phyloP scores from a whole-genome alignment of 495 filamentous ascomycete genomes.

The Tuber indicum region DNA sequence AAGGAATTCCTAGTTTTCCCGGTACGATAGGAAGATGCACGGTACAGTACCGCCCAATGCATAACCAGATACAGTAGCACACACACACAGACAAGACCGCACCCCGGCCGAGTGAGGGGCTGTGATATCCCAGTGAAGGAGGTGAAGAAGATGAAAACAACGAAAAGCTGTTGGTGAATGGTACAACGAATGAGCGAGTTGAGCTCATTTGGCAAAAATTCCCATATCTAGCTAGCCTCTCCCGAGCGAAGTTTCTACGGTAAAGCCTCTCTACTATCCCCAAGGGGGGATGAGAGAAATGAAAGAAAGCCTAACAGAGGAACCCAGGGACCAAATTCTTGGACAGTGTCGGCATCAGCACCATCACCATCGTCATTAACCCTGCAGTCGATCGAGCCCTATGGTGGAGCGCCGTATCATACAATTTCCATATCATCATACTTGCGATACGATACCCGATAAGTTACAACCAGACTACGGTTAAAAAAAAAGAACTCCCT shows the following conservation, averaged over 20 bases:
- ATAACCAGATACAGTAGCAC: background rate
- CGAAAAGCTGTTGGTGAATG: background rate
- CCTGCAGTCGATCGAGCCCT: background rate
- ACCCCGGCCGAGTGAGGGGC: background rate
- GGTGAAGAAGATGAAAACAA: background rate
- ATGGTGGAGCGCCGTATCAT: background rate
- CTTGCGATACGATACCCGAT: background rate
- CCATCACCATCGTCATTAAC: background rate
- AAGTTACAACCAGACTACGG: background rate
- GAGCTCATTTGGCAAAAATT: background rate
- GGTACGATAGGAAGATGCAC: background rate
- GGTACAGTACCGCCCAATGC: background rate
- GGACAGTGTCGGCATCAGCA: background rate
- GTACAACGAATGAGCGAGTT: background rate
- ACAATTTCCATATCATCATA: background rate
- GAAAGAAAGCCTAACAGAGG: background rate
- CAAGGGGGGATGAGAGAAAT: background rate
- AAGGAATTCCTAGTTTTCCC: background rate
- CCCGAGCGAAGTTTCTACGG: background rate
- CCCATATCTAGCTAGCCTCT: background rate
- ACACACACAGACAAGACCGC: background rate
- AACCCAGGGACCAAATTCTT: background rate
- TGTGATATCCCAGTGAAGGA: background rate
- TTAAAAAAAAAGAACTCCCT: background rate
- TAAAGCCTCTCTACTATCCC: background rate